Evolutionary conservation across 1,284 basidiomycete species (phyloP).

Genomic region (Ganoderma leucocontextum): DNA sequence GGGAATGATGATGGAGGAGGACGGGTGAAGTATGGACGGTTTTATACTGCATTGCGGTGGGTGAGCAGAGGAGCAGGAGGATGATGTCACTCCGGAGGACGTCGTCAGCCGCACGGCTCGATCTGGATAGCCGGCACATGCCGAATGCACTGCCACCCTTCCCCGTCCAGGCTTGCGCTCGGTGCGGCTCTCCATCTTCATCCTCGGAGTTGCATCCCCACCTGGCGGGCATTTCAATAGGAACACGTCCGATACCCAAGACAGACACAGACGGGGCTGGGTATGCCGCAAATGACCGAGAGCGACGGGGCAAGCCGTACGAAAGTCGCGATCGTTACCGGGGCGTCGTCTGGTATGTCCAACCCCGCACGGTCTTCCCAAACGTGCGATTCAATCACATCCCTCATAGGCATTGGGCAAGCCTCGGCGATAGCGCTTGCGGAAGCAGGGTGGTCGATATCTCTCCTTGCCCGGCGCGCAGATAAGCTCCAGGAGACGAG

Average conservation of each 20-base stretch:
- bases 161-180: no score
- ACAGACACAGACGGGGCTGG: background rate
- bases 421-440: slow-evolving; percentile 58
- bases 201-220: background rate
- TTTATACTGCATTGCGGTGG: background rate
- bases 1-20: background rate
- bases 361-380: background rate
- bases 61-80: background rate
- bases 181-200: background rate
- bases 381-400: background rate
- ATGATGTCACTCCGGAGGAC: background rate
- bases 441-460: slow-evolving; percentile 53
- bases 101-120: background rate
- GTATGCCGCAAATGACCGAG: background rate
- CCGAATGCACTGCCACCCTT: background rate
- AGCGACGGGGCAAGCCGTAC: slow-evolving; percentile 2
- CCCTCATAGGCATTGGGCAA: slow-evolving; percentile 55
- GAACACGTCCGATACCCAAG: background rate
- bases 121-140: background rate
- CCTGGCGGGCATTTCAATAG: background rate
- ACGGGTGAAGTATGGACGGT: background rate
- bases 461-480: slow-evolving; percentile 59
- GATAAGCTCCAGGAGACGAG: slow-evolving; percentile 68
- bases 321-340: slow-evolving; percentile 39
- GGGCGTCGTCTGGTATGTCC: slow-evolving; percentile 32